phyloP scores from a whole-genome alignment of 2,329 filamentous ascomycete genomes.

The Sporothrix pallida region DNA sequence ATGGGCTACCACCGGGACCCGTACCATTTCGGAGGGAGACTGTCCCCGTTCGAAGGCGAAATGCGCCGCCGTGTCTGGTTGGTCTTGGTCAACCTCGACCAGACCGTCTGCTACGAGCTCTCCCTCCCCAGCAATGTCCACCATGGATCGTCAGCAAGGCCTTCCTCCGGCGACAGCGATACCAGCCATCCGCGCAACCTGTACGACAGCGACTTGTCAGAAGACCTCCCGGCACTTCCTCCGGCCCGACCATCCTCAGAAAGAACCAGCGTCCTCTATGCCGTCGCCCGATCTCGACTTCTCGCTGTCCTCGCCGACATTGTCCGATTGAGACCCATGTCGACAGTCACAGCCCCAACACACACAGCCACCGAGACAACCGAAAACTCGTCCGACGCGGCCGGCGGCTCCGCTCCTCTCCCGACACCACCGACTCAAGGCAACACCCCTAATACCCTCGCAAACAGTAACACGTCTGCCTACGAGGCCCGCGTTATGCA shows the following conservation, averaged over 20 bases:
- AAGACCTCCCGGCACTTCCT: constrained; percentile 51
- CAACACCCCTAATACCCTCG: neutral
- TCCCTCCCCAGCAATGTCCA: constrained; percentile 50
- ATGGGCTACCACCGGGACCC: constrained; percentile 58
- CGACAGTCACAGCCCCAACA: neutral
- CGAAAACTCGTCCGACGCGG: neutral
- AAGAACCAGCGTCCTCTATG: constrained; percentile 46
- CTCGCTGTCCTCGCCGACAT: constrained; percentile 39
- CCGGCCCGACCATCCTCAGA: constrained; percentile 51
- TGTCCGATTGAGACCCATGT: constrained; percentile 20
- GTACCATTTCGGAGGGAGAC: constrained; percentile 46
- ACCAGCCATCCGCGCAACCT: constrained; percentile 54
- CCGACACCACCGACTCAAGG: neutral
- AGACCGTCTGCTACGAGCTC: constrained; percentile 58
- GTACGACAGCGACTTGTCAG: constrained; percentile 59
- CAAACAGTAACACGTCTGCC: neutral
- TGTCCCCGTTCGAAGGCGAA: constrained; percentile 58
- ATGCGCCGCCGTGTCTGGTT: constrained; percentile 58
- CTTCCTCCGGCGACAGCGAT: constrained; percentile 49
- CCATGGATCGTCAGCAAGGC: neutral
- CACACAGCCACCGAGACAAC: neutral
- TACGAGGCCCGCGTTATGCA: constrained; percentile 35
- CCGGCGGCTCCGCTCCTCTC: neutral
- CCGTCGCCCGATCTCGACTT: constrained; percentile 38
- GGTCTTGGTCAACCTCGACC: constrained; percentile 54